phyloP scores from a whole-genome alignment of 78 protist genomes.

The Trichosphaerium sp. region DNA sequence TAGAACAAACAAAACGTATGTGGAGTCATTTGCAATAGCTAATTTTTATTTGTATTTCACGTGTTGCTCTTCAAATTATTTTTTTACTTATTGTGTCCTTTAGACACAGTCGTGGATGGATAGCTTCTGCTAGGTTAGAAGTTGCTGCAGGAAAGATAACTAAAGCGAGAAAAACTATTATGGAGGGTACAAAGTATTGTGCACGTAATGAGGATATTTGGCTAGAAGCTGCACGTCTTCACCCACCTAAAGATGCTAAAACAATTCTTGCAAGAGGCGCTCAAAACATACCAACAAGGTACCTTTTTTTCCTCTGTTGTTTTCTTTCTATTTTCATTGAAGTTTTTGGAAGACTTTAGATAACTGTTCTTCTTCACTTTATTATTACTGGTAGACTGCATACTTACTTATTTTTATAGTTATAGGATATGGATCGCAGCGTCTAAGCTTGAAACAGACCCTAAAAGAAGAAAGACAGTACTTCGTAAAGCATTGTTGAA shows the following conservation, averaged over 20 bases:
- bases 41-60: too few relatives aligned
- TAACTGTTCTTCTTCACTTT: background rate
- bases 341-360: background rate
- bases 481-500: conserved; percentile 72
- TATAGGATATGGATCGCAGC: conserved; percentile 81
- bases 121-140: conserved; percentile 84
- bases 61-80: too few relatives aligned
- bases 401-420: background rate
- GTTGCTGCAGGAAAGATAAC: conserved; percentile 67
- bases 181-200: conserved; percentile 61
- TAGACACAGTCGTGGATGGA: conserved; percentile 74
- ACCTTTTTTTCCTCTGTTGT: too few relatives aligned
- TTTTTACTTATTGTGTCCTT: conserved; percentile 6
- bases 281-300: too few relatives aligned
- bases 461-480: conserved; percentile 47
- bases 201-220: conserved; percentile 84
- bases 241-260: conserved; percentile 7
- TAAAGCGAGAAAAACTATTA: conserved; percentile 66
- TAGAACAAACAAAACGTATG: conserved; percentile 47
- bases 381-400: too few relatives aligned
- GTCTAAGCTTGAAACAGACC: conserved; percentile 64
- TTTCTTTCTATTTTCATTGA: too few relatives aligned
- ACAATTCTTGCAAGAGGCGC: conserved; percentile 46
- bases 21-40: too few relatives aligned
- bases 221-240: conserved; percentile 74